Evolutionary conservation across 768 basidiomycete genomes (phyloP).

Genomic region (Cyclocybe cylindracea): DNA sequence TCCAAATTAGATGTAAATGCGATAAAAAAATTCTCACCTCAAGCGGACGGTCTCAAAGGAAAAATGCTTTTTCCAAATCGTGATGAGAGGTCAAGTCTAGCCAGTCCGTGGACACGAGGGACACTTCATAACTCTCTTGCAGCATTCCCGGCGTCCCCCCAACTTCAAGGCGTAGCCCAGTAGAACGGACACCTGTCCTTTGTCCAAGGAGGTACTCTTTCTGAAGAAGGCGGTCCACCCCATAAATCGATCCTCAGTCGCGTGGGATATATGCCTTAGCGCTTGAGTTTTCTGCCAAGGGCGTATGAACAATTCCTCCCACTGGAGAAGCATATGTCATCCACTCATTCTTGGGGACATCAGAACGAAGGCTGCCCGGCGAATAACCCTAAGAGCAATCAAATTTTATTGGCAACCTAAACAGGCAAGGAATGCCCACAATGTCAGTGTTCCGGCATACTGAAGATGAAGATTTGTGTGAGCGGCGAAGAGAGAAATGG

Average conservation of each 20-base stretch:
- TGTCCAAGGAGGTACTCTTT: slow-evolving; percentile 6
- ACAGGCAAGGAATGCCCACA: slow-evolving; percentile 17
- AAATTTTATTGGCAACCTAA: neutral
- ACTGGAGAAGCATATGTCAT: slow-evolving; percentile 15
- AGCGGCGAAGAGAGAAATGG: no score
- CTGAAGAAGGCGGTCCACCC: slow-evolving; percentile 15
- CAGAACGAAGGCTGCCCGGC: slow-evolving; percentile 31
- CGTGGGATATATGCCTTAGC: slow-evolving; percentile 9
- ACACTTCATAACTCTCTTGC: slow-evolving; percentile 22
- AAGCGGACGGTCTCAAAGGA: slow-evolving; percentile 20
- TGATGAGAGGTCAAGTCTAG: slow-evolving; percentile 11
- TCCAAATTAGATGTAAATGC: neutral
- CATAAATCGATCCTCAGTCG: slow-evolving; percentile 12
- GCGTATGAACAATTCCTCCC: slow-evolving; percentile 21
- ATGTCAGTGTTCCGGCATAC: slow-evolving; percentile 26
- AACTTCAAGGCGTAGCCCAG: slow-evolving; percentile 24
- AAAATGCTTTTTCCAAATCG: slow-evolving; percentile 24
- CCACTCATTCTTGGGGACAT: slow-evolving; percentile 23
- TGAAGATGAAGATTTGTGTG: no score
- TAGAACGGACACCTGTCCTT: slow-evolving; percentile 13
- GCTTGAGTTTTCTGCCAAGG: slow-evolving; percentile 16
- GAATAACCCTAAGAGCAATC: slow-evolving; percentile 13
- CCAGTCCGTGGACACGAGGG: slow-evolving; percentile 10
- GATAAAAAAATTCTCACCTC: slow-evolving; percentile 20
- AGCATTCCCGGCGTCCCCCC: slow-evolving; percentile 28